Conservation (phyloP, 2,329 filamentous ascomycete species). For the Alternaria panax region DNA sequence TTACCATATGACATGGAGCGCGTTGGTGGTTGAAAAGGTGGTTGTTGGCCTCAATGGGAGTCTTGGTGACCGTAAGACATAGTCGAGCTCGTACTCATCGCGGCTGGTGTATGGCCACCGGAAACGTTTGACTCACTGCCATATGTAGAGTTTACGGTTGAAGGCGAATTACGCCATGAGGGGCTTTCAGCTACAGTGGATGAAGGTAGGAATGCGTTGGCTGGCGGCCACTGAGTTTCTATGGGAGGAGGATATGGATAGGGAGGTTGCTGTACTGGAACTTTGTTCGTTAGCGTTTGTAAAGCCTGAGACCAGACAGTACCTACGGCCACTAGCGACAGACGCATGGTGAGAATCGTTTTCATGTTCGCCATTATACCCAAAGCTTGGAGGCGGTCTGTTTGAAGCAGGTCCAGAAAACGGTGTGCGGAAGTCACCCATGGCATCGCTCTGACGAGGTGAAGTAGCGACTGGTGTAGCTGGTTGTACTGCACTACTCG, state of each 20-base stretch:
- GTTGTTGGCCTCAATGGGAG: conserved; percentile 39
- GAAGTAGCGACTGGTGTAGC: conserved; percentile 60
- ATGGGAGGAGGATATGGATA: conserved; percentile 47
- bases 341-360: conserved; percentile 36
- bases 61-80: conserved; percentile 47
- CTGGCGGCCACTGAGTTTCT: conserved; percentile 48
- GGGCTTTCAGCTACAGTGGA: conserved; percentile 47
- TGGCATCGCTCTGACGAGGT: conserved; percentile 49
- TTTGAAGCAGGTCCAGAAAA: conserved; percentile 27
- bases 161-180: conserved; percentile 48
- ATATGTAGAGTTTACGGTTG: conserved; percentile 45
- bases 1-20: conserved; percentile 52
- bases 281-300: conserved; percentile 31
- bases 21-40: conserved; percentile 41
- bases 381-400: conserved; percentile 30
- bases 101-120: conserved; percentile 43
- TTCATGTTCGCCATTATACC: conserved; percentile 37
- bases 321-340: conserved; percentile 39
- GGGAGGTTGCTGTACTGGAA: conserved; percentile 40
- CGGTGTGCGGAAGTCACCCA: conserved; percentile 43
- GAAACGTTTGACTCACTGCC: conserved; percentile 48
- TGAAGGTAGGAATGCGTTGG: conserved; percentile 43
- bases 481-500: conserved; percentile 51
- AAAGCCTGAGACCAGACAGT: neutral
- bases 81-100: conserved; percentile 47